A percentile compares a stretch with the other conserved stretches of the same genome.
Evolutionary conservation across 768 basidiomycete genomes (phyloP).

Genomic region (Lactarius pseudohatsudake): DNA sequence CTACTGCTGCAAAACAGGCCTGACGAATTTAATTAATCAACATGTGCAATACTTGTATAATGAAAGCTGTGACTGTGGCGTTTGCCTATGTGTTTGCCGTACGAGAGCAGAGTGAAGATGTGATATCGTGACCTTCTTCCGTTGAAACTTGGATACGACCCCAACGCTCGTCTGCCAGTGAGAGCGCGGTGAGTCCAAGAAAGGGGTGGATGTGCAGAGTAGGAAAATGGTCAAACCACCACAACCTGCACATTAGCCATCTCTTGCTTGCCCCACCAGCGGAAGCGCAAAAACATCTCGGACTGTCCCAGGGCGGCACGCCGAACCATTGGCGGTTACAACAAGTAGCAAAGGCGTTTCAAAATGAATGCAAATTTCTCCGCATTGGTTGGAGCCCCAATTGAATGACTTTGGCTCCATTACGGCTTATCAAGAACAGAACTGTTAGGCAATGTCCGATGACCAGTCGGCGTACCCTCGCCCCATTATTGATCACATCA

Average conservation of each 20-base stretch:
- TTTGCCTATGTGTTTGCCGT: not conserved
- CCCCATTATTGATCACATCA: not conserved
- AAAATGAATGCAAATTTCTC: not conserved
- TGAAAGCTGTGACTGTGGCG: conserved; percentile 1
- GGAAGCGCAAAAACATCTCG: not conserved
- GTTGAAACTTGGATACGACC: not conserved
- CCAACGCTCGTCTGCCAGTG: not conserved
- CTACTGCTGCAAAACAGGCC: too few species aligned
- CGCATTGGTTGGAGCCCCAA: not conserved
- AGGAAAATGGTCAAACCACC: not conserved
- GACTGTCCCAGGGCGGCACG: not conserved
- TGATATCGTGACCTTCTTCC: not conserved
- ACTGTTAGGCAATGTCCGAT: not conserved
- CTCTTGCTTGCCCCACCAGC: not conserved
- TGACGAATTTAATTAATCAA: conserved; percentile 3
- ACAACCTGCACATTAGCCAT: not conserved
- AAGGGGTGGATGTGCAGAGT: not conserved
- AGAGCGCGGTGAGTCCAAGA: not conserved
- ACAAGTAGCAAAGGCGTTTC: not conserved
- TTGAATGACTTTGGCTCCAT: not conserved
- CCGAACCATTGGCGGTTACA: not conserved
- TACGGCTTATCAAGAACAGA: not conserved
- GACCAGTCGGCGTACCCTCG: not conserved
- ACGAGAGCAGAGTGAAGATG: not conserved
- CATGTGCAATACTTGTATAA: not conserved